These are phyloP conservation scores for Coniochaeta sp. DNA, from an alignment of 2,329 filamentous ascomycete genomes.

Conservation along the genomic window DNA sequence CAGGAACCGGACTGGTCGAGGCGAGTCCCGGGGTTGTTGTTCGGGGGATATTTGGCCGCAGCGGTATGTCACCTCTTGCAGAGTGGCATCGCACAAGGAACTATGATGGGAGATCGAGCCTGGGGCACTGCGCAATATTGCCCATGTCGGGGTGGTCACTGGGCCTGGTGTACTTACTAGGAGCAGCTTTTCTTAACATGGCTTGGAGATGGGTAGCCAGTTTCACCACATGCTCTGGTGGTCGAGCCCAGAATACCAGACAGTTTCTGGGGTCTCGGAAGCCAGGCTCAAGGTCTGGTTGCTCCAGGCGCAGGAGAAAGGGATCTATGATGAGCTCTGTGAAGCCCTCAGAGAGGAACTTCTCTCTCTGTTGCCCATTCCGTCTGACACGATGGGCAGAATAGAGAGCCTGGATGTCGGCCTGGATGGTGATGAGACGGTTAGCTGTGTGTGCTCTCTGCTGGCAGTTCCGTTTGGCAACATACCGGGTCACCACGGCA, in stretches of 20 bases:
- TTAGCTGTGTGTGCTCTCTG: background rate
- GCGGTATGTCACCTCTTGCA: too few relatives aligned
- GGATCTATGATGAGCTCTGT: conserved; percentile 68
- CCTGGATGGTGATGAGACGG: conserved; percentile 30
- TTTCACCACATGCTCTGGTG: conserved; percentile 62
- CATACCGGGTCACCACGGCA: conserved; percentile 62
- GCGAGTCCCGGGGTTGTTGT: too few relatives aligned
- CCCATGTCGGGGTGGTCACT: too few relatives aligned
- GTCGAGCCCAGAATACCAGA: conserved; percentile 82
- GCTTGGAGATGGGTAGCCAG: conserved; percentile 65
- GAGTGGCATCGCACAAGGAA: too few relatives aligned
- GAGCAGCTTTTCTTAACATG: conserved; percentile 55
- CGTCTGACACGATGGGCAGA: conserved; percentile 65
- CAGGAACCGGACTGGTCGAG: background rate
- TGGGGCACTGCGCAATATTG: too few relatives aligned
- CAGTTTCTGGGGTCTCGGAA: conserved; percentile 75
- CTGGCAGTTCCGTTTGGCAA: conserved; percentile 6
- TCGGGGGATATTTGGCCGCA: too few relatives aligned
- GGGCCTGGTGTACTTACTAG: conserved; percentile 66
- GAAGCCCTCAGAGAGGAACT: conserved; percentile 64
- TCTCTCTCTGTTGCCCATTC: conserved; percentile 68
- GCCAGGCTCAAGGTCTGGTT: conserved; percentile 55
- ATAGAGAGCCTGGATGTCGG: conserved; percentile 66
- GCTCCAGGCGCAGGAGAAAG: conserved; percentile 63
- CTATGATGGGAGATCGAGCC: too few relatives aligned